These are phyloP conservation scores for Psilocybe azurescens DNA, from an alignment of 768 basidiomycete genomes.

Conservation along the genomic window DNA sequence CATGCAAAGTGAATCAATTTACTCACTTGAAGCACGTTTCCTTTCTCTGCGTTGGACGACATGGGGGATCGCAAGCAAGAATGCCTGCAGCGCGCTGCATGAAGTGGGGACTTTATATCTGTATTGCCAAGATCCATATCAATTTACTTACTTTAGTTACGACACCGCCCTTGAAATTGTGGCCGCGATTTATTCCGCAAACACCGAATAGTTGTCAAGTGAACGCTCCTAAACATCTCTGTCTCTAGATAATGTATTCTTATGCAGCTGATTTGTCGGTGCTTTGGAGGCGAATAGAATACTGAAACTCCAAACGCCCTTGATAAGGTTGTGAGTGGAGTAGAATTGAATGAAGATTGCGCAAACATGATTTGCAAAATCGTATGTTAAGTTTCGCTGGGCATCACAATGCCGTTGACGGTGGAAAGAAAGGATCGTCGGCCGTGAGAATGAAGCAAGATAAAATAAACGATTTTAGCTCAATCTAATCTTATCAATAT, in stretches of 20 bases:
- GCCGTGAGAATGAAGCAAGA: not conserved
- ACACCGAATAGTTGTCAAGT: not conserved
- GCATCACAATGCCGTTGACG: not conserved
- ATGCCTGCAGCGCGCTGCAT: not conserved
- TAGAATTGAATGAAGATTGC: too few relatives aligned
- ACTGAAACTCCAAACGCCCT: too few relatives aligned
- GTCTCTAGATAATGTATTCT: too few relatives aligned
- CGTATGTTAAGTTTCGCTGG: not conserved
- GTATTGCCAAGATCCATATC: not conserved
- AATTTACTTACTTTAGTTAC: not conserved
- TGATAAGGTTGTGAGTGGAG: too few relatives aligned
- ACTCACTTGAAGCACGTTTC: not conserved
- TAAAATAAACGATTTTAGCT: too few relatives aligned
- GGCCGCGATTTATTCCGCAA: not conserved
- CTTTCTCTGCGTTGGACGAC: conserved; percentile 1
- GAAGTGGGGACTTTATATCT: not conserved
- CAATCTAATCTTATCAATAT: not conserved
- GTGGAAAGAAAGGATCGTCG: not conserved
- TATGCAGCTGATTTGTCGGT: too few relatives aligned
- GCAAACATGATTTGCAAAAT: too few relatives aligned
- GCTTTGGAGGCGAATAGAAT: too few relatives aligned
- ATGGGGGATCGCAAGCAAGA: not conserved
- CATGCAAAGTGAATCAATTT: not conserved
- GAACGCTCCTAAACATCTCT: too few relatives aligned
- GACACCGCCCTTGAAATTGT: not conserved